These are phyloP conservation scores for Aureobasidium sp. DNA, from an alignment of 2,329 filamentous ascomycete species.

Conservation along the genomic window DNA sequence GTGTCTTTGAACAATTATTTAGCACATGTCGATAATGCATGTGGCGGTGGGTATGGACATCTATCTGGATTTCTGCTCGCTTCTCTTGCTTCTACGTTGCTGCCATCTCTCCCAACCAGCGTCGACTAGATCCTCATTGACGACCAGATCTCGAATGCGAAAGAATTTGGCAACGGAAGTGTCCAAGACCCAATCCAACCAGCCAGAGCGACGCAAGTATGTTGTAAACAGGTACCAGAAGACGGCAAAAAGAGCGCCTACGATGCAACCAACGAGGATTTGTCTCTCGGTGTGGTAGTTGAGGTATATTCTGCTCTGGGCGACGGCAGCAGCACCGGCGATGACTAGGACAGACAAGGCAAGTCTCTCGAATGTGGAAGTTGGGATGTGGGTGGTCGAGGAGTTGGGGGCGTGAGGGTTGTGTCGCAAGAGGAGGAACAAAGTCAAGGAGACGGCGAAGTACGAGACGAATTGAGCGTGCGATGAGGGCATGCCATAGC, in stretches of 20 bases:
- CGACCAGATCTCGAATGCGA: conserved; percentile 72
- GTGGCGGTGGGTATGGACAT: background rate
- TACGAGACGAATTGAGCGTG: conserved; percentile 93
- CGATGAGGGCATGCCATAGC: conserved; percentile 95
- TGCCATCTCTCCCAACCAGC: conserved; percentile 94
- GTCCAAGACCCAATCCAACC: conserved; percentile 66
- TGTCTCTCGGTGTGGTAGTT: conserved; percentile 87
- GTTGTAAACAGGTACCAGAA: conserved; percentile 72
- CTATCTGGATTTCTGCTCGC: conserved; percentile 15
- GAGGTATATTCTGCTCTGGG: conserved; percentile 79
- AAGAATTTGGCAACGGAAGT: conserved; percentile 57
- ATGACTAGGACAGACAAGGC: conserved; percentile 41
- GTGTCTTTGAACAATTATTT: no score
- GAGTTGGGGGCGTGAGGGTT: conserved; percentile 44
- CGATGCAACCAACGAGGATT: conserved; percentile 70
- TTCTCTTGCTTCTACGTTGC: conserved; percentile 37
- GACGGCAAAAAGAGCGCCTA: conserved; percentile 64
- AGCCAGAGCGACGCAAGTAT: conserved; percentile 58
- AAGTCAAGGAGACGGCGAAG: conserved; percentile 74
- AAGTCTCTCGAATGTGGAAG: conserved; percentile 55
- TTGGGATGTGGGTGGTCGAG: conserved; percentile 45
- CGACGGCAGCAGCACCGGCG: conserved; percentile 47
- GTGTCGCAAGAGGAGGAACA: conserved; percentile 82
- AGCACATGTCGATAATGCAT: background rate
- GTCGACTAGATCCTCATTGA: conserved; percentile 82